Conservation (phyloP, 805 yeast genomes). For the Kuraishia ogatae region DNA sequence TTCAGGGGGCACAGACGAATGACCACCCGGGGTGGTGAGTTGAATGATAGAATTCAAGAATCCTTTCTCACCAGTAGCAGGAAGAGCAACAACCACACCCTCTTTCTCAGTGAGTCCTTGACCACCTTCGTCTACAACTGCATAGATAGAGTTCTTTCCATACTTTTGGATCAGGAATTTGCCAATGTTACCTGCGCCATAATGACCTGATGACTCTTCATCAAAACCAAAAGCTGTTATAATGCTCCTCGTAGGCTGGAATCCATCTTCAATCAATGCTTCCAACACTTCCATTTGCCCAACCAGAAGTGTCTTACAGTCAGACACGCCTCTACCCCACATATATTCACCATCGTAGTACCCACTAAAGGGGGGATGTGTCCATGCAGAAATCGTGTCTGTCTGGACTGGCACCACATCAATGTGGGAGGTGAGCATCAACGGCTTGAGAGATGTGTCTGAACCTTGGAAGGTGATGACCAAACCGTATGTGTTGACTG, state of each 20-base stretch:
- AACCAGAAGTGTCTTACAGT: slow-evolving; percentile 63
- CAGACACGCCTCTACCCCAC: slow-evolving; percentile 75
- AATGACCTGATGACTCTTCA: slow-evolving; percentile 61
- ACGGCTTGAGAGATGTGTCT: slow-evolving; percentile 43
- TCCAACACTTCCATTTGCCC: slow-evolving; percentile 64
- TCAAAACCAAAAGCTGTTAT: slow-evolving; percentile 68
- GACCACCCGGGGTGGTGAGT: slow-evolving; percentile 48
- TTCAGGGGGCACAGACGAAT: slow-evolving; percentile 50
- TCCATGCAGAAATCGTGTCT: slow-evolving; percentile 50
- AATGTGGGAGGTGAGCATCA: slow-evolving; percentile 66
- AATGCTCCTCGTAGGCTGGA: slow-evolving; percentile 53
- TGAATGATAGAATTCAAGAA: slow-evolving; percentile 33
- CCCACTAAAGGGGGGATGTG: slow-evolving; percentile 57
- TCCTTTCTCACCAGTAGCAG: slow-evolving; percentile 41
- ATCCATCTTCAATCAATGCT: slow-evolving; percentile 37
- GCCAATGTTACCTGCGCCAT: slow-evolving; percentile 52
- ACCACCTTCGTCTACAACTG: slow-evolving; percentile 51
- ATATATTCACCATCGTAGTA: slow-evolving; percentile 55
- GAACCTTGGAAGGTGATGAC: slow-evolving; percentile 58
- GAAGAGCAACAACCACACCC: slow-evolving; percentile 30
- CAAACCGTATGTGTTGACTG: slow-evolving; percentile 55
- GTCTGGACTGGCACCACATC: slow-evolving; percentile 74
- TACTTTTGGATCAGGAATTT: slow-evolving; percentile 38
- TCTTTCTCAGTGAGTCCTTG: slow-evolving; percentile 21
- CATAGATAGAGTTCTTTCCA: slow-evolving; percentile 52